Conservation (phyloP, 2,329 filamentous ascomycete genomes). For the Microthyrium microscopicum region DNA sequence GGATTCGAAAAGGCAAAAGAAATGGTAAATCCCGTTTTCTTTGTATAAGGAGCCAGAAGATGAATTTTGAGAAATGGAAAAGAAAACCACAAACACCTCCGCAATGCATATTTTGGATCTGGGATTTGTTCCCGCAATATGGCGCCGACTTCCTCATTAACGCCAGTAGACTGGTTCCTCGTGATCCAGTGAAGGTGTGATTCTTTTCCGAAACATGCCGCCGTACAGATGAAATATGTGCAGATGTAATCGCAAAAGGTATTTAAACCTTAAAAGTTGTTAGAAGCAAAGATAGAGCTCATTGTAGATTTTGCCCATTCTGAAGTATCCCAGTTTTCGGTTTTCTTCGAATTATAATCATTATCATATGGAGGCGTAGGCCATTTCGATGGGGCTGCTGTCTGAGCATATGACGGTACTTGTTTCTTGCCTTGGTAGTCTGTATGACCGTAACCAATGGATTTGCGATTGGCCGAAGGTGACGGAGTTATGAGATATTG, state of each 20-base stretch:
- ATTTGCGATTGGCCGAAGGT: constrained; percentile 69
- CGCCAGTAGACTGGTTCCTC: too few species aligned
- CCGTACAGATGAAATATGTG: not conserved
- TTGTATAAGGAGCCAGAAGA: too few species aligned
- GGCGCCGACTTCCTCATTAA: too few species aligned
- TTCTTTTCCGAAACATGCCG: not conserved
- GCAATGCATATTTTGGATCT: not conserved
- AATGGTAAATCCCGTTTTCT: too few species aligned
- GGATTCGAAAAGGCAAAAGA: not conserved
- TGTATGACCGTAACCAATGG: constrained; percentile 52
- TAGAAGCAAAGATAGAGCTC: not conserved
- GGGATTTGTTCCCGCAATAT: too few species aligned
- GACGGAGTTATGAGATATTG: constrained; percentile 57
- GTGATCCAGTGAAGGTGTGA: not conserved
- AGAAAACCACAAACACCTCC: constrained; percentile 2
- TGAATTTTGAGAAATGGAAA: constrained; percentile 1
- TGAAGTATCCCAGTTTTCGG: not conserved
- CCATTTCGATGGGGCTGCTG: constrained; percentile 52
- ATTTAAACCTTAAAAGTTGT: not conserved
- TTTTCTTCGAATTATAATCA: not conserved
- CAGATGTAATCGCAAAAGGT: not conserved
- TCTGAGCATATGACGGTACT: constrained; percentile 48
- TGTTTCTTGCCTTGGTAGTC: constrained; percentile 37
- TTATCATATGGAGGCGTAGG: constrained; percentile 82
- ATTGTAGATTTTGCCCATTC: not conserved